Conservation (phyloP, 768 basidiomycete genomes). For the Podaxis sp. region DNA sequence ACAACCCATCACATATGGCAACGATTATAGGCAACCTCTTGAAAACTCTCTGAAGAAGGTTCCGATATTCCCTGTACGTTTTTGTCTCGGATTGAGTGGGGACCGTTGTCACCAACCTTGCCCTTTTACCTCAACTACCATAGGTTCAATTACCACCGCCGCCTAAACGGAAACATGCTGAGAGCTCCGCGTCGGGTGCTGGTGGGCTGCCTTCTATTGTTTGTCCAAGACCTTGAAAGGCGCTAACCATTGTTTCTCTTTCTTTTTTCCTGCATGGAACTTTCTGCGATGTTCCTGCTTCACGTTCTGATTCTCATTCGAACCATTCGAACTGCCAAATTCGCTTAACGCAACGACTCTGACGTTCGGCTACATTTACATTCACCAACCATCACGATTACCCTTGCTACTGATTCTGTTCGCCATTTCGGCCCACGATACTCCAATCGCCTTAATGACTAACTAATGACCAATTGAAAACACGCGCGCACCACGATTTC, state of each 20-base stretch:
- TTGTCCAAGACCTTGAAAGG: neutral
- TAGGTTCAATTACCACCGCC: constrained; percentile 10
- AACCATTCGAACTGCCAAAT: neutral
- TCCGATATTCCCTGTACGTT: constrained; percentile 64
- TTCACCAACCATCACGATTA: neutral
- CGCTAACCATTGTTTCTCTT: neutral
- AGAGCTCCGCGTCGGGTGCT: neutral
- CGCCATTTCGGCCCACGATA: neutral
- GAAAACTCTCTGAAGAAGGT: constrained; percentile 64
- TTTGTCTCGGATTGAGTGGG: neutral
- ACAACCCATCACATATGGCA: constrained; percentile 65
- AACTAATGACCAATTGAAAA: constrained; percentile 10
- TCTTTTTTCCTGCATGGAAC: neutral
- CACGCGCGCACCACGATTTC: neutral
- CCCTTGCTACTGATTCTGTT: neutral
- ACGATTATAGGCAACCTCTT: constrained; percentile 77
- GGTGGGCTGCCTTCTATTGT: neutral
- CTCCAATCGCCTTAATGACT: neutral
- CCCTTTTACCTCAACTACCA: neutral
- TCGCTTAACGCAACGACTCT: neutral
- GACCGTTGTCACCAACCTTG: neutral
- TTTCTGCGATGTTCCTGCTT: neutral
- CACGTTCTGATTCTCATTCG: neutral
- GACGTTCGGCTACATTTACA: neutral
- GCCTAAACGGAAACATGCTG: constrained; percentile 4